Evolutionary conservation across 768 basidiomycete genomes (phyloP).

Genomic region (Leucosporidium yakuticum): DNA sequence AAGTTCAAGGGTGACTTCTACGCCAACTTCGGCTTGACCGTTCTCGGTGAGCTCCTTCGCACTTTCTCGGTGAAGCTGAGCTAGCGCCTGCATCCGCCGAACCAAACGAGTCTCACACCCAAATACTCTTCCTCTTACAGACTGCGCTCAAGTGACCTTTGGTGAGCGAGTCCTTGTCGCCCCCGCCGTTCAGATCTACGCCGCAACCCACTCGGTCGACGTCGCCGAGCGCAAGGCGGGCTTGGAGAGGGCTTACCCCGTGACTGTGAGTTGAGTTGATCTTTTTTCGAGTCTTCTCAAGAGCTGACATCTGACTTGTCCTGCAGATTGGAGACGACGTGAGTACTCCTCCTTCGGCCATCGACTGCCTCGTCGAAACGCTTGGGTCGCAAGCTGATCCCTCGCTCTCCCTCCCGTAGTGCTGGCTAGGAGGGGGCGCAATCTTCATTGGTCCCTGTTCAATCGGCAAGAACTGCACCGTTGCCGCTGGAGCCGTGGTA

Average conservation of each 20-base stretch:
- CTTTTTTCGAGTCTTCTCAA: no score
- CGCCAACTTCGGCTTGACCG: neutral
- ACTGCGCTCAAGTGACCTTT: conserved; percentile 33
- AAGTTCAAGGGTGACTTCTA: conserved; percentile 26
- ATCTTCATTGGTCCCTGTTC: conserved; percentile 23
- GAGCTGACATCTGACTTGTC: neutral
- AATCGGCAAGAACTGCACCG: conserved; percentile 27
- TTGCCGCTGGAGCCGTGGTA: conserved; percentile 29
- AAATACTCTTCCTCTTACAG: neutral
- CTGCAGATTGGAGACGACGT: conserved; percentile 12
- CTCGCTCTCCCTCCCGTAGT: neutral
- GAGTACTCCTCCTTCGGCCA: no score
- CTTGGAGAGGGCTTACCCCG: conserved; percentile 28
- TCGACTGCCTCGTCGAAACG: no score
- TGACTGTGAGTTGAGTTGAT: conserved; percentile 10
- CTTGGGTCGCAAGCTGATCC: no score
- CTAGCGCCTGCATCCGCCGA: neutral
- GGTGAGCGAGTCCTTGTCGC: conserved; percentile 25
- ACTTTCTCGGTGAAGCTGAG: neutral
- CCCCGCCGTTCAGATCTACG: conserved; percentile 29
- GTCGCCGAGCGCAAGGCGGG: conserved; percentile 27
- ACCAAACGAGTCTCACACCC: neutral
- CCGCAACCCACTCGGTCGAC: conserved; percentile 28
- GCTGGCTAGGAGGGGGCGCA: conserved; percentile 28
- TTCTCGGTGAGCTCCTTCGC: neutral